Evolutionary conservation across 139 green algal genomes (phyloP), one percentile per base, ranked within the genome.

Genomic region (Chlorella vulgaris): DNA sequence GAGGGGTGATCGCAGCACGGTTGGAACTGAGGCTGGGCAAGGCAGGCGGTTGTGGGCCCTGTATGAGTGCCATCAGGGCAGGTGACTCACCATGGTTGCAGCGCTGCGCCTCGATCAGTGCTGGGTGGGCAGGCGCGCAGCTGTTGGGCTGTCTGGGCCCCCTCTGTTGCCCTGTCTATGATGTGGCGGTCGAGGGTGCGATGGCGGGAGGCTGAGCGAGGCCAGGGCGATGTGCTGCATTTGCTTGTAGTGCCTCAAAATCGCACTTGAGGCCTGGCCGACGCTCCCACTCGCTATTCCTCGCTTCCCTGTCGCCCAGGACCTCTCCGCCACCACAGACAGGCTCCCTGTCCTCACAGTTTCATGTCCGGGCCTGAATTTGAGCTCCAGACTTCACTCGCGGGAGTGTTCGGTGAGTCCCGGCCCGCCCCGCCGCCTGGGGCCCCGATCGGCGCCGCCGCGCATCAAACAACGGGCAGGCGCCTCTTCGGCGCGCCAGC

Each of bases 381-480:
- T 7, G 33, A 31, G 28, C 36, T 83, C 26, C 77, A 63, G 22
- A 58, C 31, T 39, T 81, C 83, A 40, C 47, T 58, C 53, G 31
- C 58, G 8, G 84, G 78, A 50, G 79, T 71, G 51, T 88, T 88
- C 50, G 82, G 82, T 86, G 40, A 51, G 82, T 36, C 10, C 13
- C 15, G 43, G 5, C n/a, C 43, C 60, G 28, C 36, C 62, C 31
- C 18, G 35, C 6, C 1, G 3, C 66, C 8, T 33, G 8, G 36
- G 5, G 28, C 36, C 19, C 66, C 36, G 66, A 73, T 73, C 66
- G 51, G 66, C 61, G 26, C 7, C 33, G 63, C 63, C 33, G 55
- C n/a, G 21, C 55, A 65, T 65, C 55, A 28, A 15, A n/a, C 28
- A 65, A 65, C 15, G 18, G 55, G 13, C 47, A 24, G 47, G n/a